These are phyloP conservation scores for Hymenoscyphus albidus DNA, from an alignment of 2,329 filamentous ascomycete species.

Conservation along the genomic window DNA sequence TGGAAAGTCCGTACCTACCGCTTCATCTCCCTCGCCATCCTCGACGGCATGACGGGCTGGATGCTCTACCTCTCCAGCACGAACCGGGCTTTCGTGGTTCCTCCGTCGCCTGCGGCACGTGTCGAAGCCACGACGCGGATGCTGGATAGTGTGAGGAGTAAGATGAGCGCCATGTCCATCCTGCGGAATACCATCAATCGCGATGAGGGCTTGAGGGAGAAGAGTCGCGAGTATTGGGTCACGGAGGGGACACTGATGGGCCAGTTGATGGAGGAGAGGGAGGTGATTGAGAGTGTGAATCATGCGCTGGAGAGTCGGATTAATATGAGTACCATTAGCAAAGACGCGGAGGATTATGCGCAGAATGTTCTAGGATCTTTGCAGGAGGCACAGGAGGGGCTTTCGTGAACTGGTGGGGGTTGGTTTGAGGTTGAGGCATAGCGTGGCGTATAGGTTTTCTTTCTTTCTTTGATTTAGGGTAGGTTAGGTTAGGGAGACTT, in stretches of 20 bases:
- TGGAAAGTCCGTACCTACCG: conserved; percentile 66
- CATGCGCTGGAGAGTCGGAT: conserved; percentile 62
- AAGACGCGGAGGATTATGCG: conserved; percentile 62
- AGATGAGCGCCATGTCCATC: conserved; percentile 68
- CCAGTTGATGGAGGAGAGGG: conserved; percentile 73
- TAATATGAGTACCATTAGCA: conserved; percentile 56
- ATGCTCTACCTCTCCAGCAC: conserved; percentile 75
- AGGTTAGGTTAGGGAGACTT: no score
- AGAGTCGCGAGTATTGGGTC: conserved; percentile 72
- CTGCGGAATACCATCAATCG: conserved; percentile 75
- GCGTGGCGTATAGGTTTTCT: not conserved
- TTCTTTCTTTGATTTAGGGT: no score
- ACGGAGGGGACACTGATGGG: conserved; percentile 70
- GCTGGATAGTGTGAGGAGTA: conserved; percentile 59
- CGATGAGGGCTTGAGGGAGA: conserved; percentile 65
- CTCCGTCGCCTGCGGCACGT: conserved; percentile 60
- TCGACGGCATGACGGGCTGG: conserved; percentile 61
- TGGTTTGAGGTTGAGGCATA: not conserved
- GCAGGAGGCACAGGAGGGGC: not conserved
- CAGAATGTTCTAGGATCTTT: conserved; percentile 38
- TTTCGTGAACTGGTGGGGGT: no score
- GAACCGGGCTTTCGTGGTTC: conserved; percentile 68
- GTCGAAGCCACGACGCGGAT: conserved; percentile 56
- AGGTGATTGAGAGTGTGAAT: conserved; percentile 68
- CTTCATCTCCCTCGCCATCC: conserved; percentile 56